phyloP scores from a whole-genome alignment of 495 filamentous ascomycete genomes.

The Neurospora sp. region DNA sequence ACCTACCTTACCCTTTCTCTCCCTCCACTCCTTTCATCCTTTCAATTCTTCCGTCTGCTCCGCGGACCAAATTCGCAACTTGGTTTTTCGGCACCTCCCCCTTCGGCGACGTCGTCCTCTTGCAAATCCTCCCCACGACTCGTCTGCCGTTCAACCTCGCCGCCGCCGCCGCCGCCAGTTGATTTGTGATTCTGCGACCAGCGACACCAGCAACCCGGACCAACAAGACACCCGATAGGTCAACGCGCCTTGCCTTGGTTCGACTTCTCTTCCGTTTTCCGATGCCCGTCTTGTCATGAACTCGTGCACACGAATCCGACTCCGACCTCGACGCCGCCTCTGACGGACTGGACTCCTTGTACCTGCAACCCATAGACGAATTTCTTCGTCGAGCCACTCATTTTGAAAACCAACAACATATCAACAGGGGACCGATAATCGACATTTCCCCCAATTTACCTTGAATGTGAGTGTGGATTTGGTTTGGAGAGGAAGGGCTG shows the following conservation, averaged over 20 bases:
- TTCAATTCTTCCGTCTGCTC: not conserved
- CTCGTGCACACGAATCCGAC: conserved; percentile 16
- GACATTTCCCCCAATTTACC: conserved; percentile 1
- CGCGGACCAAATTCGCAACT: conserved; percentile 6
- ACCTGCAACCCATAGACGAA: conserved; percentile 10
- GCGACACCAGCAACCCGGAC: not conserved
- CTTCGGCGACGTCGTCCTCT: conserved; percentile 23
- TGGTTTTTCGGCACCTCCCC: not conserved
- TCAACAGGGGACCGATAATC: not conserved
- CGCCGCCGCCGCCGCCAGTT: conserved; percentile 4
- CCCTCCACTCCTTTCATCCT: conserved; percentile 7
- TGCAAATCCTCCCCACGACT: conserved; percentile 19
- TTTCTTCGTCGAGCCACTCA: conserved; percentile 38
- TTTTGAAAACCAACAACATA: conserved; percentile 22
- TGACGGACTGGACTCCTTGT: conserved; percentile 14
- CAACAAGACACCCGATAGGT: conserved; percentile 13
- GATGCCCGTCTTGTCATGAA: conserved; percentile 26
- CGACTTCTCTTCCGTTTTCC: conserved; percentile 3
- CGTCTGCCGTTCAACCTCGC: conserved; percentile 11
- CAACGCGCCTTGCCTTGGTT: conserved; percentile 6
- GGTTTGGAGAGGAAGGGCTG: not conserved
- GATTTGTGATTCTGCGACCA: conserved; percentile 1
- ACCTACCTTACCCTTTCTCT: conserved; percentile 10
- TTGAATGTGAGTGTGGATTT: conserved; percentile 15
- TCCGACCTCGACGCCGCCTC: conserved; percentile 10